Evolutionary conservation across 2,329 filamentous ascomycete species (phyloP).

Genomic region (Aspergillus pseudoterreus): DNA sequence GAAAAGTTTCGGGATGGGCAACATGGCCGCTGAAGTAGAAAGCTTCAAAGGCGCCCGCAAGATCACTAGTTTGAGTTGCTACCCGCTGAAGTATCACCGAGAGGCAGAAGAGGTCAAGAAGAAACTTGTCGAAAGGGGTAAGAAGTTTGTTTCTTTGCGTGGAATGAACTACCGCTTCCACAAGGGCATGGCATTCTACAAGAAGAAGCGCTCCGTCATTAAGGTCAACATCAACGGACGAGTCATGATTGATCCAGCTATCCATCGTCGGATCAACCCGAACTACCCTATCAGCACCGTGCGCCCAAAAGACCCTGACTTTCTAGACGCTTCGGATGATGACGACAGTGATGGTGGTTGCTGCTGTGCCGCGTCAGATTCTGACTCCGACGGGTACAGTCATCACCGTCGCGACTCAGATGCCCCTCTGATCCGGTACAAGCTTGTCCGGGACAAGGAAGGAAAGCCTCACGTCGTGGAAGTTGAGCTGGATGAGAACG

Average conservation of each 20-base stretch:
- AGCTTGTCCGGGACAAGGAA: slow-evolving; percentile 52
- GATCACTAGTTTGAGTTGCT: slow-evolving; percentile 73
- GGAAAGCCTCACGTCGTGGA: slow-evolving; percentile 51
- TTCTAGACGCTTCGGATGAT: slow-evolving; percentile 47
- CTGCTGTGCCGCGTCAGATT: slow-evolving; percentile 32
- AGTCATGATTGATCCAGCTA: slow-evolving; percentile 81
- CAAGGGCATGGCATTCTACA: slow-evolving; percentile 80
- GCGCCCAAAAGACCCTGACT: slow-evolving; percentile 66
- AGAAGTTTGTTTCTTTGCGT: slow-evolving; percentile 75
- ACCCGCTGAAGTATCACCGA: slow-evolving; percentile 76
- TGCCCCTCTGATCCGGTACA: slow-evolving; percentile 44
- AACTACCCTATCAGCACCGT: slow-evolving; percentile 78
- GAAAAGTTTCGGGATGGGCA: slow-evolving; percentile 75
- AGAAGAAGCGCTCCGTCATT: slow-evolving; percentile 69
- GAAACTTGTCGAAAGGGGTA: slow-evolving; percentile 73
- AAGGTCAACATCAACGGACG: slow-evolving; percentile 84
- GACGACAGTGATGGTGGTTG: slow-evolving; percentile 41
- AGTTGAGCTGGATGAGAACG: slow-evolving; percentile 55
- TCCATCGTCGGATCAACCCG: slow-evolving; percentile 78
- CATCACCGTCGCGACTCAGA: slow-evolving; percentile 35
- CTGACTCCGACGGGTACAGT: slow-evolving; percentile 35
- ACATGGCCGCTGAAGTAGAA: slow-evolving; percentile 64
- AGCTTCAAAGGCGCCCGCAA: slow-evolving; percentile 77
- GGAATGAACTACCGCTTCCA: slow-evolving; percentile 81
- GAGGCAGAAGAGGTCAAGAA: slow-evolving; percentile 62